Conservation (phyloP, 1,139 yeast species). For the Groenewaldozyma sp. region DNA sequence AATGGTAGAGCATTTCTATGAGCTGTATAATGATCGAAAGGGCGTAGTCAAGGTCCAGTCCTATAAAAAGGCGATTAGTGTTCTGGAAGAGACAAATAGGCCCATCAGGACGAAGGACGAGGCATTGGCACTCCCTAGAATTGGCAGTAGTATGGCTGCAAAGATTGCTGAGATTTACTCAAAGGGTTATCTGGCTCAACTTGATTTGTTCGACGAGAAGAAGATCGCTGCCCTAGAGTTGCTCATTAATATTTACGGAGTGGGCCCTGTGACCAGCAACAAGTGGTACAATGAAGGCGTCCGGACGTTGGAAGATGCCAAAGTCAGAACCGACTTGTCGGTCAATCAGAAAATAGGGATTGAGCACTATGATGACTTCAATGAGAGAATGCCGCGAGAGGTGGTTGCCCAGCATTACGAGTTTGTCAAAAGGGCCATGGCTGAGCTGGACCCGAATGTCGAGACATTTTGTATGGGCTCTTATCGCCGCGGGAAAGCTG, state of each 20-base stretch:
- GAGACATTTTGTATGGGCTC: conserved; percentile 45
- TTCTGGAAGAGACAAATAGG: conserved; percentile 26
- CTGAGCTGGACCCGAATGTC: conserved; percentile 33
- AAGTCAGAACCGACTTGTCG: conserved; percentile 28
- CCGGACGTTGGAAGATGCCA: conserved; percentile 36
- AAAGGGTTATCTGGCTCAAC: conserved; percentile 35
- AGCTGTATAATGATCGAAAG: not conserved
- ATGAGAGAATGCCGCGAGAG: conserved; percentile 37
- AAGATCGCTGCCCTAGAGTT: conserved; percentile 26
- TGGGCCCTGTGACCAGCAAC: conserved; percentile 41
- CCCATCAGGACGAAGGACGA: conserved; percentile 34
- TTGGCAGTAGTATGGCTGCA: conserved; percentile 39
- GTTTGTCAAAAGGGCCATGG: conserved; percentile 29
- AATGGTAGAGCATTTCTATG: not conserved
- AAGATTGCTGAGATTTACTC: conserved; percentile 42
- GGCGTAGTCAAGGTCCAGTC: conserved; percentile 26
- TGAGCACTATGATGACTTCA: conserved; percentile 45
- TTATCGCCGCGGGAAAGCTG: conserved; percentile 40
- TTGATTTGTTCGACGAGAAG: conserved; percentile 27
- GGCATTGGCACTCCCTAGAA: conserved; percentile 36
- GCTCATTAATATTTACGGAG: conserved; percentile 43
- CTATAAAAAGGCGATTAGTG: conserved; percentile 40
- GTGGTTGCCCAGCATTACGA: conserved; percentile 39
- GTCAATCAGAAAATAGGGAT: conserved; percentile 39
- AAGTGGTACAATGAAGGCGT: conserved; percentile 37